These are phyloP conservation scores for Boletus sp. DNA, from an alignment of 1,284 basidiomycete genomes.

Conservation along the genomic window DNA sequence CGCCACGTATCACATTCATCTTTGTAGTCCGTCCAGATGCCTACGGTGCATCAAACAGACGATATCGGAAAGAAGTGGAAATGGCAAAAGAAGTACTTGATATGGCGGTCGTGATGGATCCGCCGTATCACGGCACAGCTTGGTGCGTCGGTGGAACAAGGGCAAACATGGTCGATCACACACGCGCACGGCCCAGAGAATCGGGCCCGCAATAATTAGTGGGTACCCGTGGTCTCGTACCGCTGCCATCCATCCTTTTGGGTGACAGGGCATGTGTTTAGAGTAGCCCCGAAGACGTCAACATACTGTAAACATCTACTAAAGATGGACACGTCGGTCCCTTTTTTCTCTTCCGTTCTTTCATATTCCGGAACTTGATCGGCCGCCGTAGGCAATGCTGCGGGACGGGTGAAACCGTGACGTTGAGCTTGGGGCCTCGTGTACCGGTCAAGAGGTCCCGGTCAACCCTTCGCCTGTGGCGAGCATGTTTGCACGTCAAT, in stretches of 20 bases:
- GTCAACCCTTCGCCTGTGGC: background rate
- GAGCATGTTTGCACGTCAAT: conserved; percentile 5
- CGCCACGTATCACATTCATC: background rate
- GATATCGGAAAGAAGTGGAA: background rate
- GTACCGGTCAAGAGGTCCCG: background rate
- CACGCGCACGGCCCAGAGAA: background rate
- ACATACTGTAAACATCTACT: background rate
- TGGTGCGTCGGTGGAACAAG: conserved; percentile 6
- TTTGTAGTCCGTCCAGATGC: background rate
- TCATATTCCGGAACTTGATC: background rate
- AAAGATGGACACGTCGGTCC: background rate
- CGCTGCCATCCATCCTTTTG: background rate
- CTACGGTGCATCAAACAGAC: background rate
- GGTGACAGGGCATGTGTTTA: conserved; percentile 1
- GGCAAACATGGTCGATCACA: conserved; percentile 4
- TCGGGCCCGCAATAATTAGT: background rate
- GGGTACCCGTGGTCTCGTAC: background rate
- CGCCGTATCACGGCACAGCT: background rate
- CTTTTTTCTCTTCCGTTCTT: background rate
- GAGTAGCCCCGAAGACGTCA: conserved; percentile 3
- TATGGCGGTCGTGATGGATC: conserved; percentile 8
- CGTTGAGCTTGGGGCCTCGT: background rate
- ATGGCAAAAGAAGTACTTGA: background rate
- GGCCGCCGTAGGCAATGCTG: background rate
- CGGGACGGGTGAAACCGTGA: background rate